Evolutionary conservation across 2,329 filamentous ascomycete species (phyloP), one percentile per base, ranked within the genome.

Genomic region (Arthroderma sp.): DNA sequence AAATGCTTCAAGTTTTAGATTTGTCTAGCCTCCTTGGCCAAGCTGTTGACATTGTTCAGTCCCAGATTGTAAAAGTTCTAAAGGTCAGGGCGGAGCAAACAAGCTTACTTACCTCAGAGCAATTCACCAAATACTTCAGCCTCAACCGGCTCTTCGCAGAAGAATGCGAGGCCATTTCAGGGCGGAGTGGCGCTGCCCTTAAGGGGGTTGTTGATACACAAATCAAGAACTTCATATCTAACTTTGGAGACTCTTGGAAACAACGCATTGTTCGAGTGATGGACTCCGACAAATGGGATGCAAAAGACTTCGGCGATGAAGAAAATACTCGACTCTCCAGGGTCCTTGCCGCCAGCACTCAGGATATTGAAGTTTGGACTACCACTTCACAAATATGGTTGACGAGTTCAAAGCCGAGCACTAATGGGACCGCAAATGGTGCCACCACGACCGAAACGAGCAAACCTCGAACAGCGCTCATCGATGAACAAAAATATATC

Each of bases 401-500:
- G 54, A 59, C 62, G 4, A 47, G 64, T 32, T 56, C 54, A 9
- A 51, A 53, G 29, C 47, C 61, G 42, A 36, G 62, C 5, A 53
- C 67, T 2, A 70, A 73, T 47, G 63, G 66, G 0, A 33, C 50
- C 4, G 45, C 52, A 27, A 68, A 67, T 44, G 63, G 65, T 1
- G 51, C 54, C 33, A 44, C 46, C 3, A 37, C 48, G 29, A 40
- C 51, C 11, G 37, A 42, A 4, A 54, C 57, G 5, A 55, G 59
- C 11, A 85, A 82, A 56, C 72, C 80, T 45, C 85, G 82, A 63
- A 77, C 75, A 33, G 91, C 91, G 1, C 69, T 78, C 4, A 82
- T 98, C 43, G 88, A 95, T 48, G 78, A 82, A 28, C 85, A 94
- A 58, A 80, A 78, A 43, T 96, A 86, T 59, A 79, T 94, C 45